Evolutionary conservation across 768 basidiomycete species (phyloP).

Genomic region (Myochromella boudieri): DNA sequence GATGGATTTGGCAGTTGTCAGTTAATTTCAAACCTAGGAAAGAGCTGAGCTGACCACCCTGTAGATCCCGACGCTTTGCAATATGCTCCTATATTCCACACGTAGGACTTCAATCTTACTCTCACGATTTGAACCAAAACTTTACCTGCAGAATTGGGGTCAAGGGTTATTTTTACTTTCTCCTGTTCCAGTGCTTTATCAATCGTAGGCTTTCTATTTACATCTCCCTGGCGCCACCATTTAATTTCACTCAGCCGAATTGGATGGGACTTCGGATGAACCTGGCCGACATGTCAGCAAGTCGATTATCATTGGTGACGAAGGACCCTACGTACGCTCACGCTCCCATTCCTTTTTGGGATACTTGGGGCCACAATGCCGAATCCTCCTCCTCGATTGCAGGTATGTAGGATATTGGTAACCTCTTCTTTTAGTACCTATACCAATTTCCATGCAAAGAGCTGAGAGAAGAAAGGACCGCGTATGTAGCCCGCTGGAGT

Average conservation of each 20-base stretch:
- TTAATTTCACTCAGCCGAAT: conserved; percentile 41
- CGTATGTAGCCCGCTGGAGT: conserved; percentile 76
- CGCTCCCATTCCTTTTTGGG: conserved; percentile 83
- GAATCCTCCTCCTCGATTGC: conserved; percentile 79
- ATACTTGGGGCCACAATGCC: conserved; percentile 76
- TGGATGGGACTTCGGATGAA: conserved; percentile 72
- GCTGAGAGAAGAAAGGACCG: conserved; percentile 83
- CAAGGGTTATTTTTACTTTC: conserved; percentile 87
- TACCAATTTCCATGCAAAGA: conserved; percentile 34
- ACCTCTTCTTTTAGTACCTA: background rate
- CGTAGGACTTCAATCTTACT: conserved; percentile 37
- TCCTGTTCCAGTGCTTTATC: conserved; percentile 93
- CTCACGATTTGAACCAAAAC: too few relatives aligned
- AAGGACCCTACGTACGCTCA: conserved; percentile 75
- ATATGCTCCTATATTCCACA: conserved; percentile 65
- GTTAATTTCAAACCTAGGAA: conserved; percentile 20
- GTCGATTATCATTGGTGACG: conserved; percentile 71
- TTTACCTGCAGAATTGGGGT: conserved; percentile 64
- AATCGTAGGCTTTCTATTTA: conserved; percentile 48
- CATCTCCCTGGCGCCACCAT: conserved; percentile 3
- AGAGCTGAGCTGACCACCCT: background rate
- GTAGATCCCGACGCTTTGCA: conserved; percentile 83
- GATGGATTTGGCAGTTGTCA: conserved; percentile 84
- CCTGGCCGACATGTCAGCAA: conserved; percentile 64
- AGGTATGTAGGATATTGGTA: conserved; percentile 45